Evolutionary conservation across 257 asterid genomes (phyloP), one percentile per base, ranked within the genome.

Genomic region (Mentha longifolia): DNA sequence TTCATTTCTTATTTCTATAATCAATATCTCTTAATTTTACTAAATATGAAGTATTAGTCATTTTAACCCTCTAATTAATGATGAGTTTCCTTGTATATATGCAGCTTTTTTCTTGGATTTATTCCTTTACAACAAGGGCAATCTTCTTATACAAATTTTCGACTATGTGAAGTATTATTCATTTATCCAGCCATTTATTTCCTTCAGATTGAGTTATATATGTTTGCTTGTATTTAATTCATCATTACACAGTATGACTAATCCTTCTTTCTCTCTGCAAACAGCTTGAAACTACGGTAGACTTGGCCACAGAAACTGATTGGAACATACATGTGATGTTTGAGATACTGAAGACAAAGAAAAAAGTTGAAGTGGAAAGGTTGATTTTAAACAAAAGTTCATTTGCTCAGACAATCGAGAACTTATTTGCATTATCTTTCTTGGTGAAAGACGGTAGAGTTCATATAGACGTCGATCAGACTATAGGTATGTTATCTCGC

Each of bases 401-500:
- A 15, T 89, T 86, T 61, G 86, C 88, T 30, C 86, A 86, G 74
- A 85, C 88, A 4, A 59, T 86, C 13, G 96, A 89, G 71, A 86
- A 89, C 73, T 37, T 89, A 16, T 85, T 88, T 61, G 85, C 87
- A 1, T 66, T 88, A 45, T 86, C 88, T n/a, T 85, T 89, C 83
- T 74, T 89, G 67, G 87, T 79, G 13, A 82, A 83, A 80, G 91
- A 85, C 54, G 92, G 91, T 7, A 72, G 92, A 39, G 89, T 74
- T 74, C 56, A 7, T 13, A 68, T 83, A 13, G 41, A 54, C 0
- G 76, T 83, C 7, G 87, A 82, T 20, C 89, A 78, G 14, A 68
- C 31, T 65, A 75, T 82, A 6, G 78, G 96, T 88, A n/a, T 22
- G 6, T 10, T 61, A 33, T 64, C 51, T 33, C 66, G 33, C 12